These are phyloP conservation scores for Hygrophorus pudorinus DNA, from an alignment of 768 basidiomycete species.

Conservation along the genomic window DNA sequence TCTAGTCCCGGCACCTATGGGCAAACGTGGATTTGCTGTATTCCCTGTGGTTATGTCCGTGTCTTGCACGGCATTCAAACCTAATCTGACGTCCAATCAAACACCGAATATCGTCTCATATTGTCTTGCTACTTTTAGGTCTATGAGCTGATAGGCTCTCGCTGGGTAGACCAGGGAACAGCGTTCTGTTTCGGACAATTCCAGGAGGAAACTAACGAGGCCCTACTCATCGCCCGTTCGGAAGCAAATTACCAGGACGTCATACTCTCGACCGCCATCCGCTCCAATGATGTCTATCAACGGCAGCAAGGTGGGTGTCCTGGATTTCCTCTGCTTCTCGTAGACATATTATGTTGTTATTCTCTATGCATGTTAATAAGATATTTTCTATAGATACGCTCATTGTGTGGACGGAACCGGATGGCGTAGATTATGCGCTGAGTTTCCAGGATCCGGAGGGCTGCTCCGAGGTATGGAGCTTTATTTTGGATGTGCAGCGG, in stretches of 20 bases:
- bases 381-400: constrained; percentile 62
- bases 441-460: constrained; percentile 96
- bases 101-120: constrained; percentile 12
- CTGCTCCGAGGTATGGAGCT: constrained; percentile 95
- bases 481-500: constrained; percentile 85
- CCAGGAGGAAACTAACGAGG: constrained; percentile 65
- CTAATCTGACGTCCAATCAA: constrained; percentile 9
- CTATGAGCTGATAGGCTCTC: constrained; percentile 83
- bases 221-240: constrained; percentile 74
- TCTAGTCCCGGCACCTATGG: too few relatives aligned
- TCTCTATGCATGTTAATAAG: constrained; percentile 1
- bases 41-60: not conserved
- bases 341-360: constrained; percentile 6
- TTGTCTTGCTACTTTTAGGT: constrained; percentile 41
- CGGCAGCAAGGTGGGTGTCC: constrained; percentile 65
- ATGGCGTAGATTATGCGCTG: constrained; percentile 89
- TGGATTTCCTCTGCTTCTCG: not conserved
- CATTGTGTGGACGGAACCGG: constrained; percentile 98
- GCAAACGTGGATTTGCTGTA: too few relatives aligned
- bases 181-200: constrained; percentile 93
- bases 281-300: constrained; percentile 78
- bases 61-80: not conserved
- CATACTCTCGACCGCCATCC: constrained; percentile 73
- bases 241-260: constrained; percentile 64
- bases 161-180: constrained; percentile 95